A percentile compares a stretch with the other conserved stretches of the same genome.
Evolutionary conservation across 768 basidiomycete genomes (phyloP).

Genomic region (Collybia mongolica): DNA sequence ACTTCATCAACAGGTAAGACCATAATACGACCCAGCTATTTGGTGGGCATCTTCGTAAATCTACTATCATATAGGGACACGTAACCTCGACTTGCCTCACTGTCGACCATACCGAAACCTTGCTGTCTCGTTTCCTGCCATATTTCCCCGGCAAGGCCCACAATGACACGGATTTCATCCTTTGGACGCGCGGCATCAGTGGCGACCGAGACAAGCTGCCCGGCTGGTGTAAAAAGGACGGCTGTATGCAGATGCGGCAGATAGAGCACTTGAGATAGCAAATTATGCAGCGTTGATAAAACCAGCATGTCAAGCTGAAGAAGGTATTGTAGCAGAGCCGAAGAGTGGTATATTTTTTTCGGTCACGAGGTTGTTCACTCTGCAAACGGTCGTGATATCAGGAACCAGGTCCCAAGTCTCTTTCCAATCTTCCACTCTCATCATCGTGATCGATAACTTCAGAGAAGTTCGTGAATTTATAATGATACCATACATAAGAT

Average conservation of each 20-base stretch:
- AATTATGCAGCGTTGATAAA: constrained; percentile 62
- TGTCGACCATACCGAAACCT: constrained; percentile 71
- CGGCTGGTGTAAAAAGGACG: constrained; percentile 68
- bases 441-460: background rate
- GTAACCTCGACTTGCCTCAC: constrained; percentile 52
- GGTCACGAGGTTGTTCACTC: background rate
- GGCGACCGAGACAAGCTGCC: constrained; percentile 69
- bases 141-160: constrained; percentile 70
- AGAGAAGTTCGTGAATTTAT: background rate
- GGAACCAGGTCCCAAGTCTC: too few relatives aligned
- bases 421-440: background rate
- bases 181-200: constrained; percentile 56
- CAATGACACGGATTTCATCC: constrained; percentile 72
- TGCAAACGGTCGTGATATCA: constrained; percentile 7
- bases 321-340: background rate
- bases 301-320: constrained; percentile 52
- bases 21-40: constrained; percentile 67
- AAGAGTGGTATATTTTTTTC: background rate
- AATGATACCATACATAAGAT: background rate
- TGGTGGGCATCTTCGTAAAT: constrained; percentile 3
- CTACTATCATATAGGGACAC: background rate
- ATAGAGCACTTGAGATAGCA: constrained; percentile 61
- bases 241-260: constrained; percentile 68
- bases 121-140: constrained; percentile 75
- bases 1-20: constrained; percentile 61